Evolutionary conservation across 306 rosid genomes (phyloP).

Genomic region (Vigna mungo): DNA sequence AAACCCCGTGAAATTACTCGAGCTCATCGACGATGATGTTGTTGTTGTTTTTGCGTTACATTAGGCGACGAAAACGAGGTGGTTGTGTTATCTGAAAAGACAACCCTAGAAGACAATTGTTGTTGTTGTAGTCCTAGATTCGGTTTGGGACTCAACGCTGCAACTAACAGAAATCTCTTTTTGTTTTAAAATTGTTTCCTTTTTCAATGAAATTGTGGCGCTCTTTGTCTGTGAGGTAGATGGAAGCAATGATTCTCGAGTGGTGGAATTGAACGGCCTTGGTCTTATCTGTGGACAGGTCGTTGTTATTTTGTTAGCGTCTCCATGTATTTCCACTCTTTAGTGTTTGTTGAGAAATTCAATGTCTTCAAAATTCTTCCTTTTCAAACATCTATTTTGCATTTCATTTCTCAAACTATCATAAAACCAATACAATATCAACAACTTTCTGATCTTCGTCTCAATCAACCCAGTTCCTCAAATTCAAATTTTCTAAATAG

Average conservation of each 20-base stretch:
- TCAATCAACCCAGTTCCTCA: too few species aligned
- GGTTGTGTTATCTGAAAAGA: neutral
- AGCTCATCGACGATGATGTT: conserved; percentile 52
- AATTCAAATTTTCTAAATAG: too few species aligned
- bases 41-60: neutral
- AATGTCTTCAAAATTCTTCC: neutral
- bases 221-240: neutral
- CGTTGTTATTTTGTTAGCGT: neutral
- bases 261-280: neutral
- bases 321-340: neutral
- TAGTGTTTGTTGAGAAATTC: neutral
- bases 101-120: neutral
- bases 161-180: neutral
- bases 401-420: too few species aligned
- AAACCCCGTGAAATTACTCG: conserved; percentile 72
- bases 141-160: neutral
- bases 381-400: too few species aligned
- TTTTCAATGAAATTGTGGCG: neutral
- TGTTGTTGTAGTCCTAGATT: neutral
- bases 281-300: neutral
- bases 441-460: too few species aligned
- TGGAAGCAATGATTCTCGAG: neutral
- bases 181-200: too few species aligned
- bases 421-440: too few species aligned
- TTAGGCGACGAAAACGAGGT: conserved; percentile 2